Evolutionary conservation across 305 asterid species (phyloP).

Genomic region (Solanum hybrid): DNA sequence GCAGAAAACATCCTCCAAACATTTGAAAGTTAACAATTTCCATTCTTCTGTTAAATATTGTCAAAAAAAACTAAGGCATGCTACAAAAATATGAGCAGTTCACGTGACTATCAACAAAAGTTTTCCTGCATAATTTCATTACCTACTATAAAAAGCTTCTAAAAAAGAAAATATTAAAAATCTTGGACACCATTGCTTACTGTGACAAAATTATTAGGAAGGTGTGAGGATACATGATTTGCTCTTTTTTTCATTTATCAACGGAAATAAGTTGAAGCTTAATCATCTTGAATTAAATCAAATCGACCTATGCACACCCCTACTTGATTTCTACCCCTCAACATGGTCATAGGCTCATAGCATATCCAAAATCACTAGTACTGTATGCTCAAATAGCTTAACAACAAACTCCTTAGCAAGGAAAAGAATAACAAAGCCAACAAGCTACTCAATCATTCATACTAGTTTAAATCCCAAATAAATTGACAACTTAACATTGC

Average conservation of each 20-base stretch:
- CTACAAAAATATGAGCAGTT: background rate
- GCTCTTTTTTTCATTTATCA: background rate
- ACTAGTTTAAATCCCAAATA: background rate
- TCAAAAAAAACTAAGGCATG: too few species aligned
- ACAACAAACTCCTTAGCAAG: background rate
- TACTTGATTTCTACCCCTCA: background rate
- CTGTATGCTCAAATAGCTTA: background rate
- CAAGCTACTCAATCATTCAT: background rate
- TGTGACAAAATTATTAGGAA: background rate
- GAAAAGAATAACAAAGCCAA: background rate
- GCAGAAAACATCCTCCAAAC: background rate
- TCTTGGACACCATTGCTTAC: background rate
- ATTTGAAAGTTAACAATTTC: background rate
- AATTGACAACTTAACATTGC: background rate
- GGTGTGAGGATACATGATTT: background rate
- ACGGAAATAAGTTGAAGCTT: background rate
- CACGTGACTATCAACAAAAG: background rate
- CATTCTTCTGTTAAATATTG: too few species aligned
- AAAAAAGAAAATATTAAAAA: too few species aligned
- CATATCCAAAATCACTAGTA: background rate
- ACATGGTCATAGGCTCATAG: background rate
- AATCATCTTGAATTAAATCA: background rate
- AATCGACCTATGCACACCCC: background rate
- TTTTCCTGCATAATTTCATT: background rate
- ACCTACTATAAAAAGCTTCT: too few species aligned